Evolutionary conservation across 352 stramenopile species (phyloP).

Genomic region (Pythium volutum): DNA sequence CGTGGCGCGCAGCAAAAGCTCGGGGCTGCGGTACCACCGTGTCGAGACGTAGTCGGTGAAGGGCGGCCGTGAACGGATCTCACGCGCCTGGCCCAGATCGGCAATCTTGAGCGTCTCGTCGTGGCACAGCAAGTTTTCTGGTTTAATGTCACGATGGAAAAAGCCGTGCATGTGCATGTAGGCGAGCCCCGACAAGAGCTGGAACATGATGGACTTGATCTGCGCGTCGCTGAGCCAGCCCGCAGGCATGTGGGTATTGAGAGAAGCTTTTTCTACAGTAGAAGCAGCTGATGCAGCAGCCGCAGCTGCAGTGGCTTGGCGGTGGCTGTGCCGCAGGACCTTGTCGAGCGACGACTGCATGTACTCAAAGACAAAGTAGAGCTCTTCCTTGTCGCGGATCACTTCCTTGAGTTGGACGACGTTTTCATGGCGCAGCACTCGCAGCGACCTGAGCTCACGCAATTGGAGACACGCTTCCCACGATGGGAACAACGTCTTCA

Average conservation of each 20-base stretch:
- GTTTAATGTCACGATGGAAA: conserved; percentile 99
- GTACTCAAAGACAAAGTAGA: conserved; percentile 90
- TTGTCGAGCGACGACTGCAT: conserved; percentile 79
- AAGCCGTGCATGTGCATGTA: conserved; percentile 99
- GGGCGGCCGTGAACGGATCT: conserved; percentile 88
- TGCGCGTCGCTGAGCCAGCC: conserved; percentile 57
- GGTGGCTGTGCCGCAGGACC: conserved; percentile 47
- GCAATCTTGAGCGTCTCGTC: conserved; percentile 96
- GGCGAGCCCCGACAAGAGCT: conserved; percentile 96
- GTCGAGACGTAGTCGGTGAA: conserved; percentile 99
- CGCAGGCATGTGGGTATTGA: conserved; percentile 3
- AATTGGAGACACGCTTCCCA: conserved; percentile 85
- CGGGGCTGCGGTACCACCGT: conserved; percentile 97
- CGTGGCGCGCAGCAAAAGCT: conserved; percentile 90
- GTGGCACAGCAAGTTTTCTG: conserved; percentile 96
- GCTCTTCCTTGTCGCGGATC: conserved; percentile 81
- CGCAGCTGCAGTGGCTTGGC: neutral
- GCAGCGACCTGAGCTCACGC: conserved; percentile 75
- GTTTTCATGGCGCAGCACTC: conserved; percentile 74
- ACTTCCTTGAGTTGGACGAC: conserved; percentile 86
- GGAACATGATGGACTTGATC: conserved; percentile 91
- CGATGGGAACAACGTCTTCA: conserved; percentile 73
- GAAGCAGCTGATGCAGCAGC: neutral
- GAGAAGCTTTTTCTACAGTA: no score
- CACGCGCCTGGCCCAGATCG: conserved; percentile 97